Conservation (phyloP, 495 filamentous ascomycete genomes). For the Aspergillus asperescens region DNA sequence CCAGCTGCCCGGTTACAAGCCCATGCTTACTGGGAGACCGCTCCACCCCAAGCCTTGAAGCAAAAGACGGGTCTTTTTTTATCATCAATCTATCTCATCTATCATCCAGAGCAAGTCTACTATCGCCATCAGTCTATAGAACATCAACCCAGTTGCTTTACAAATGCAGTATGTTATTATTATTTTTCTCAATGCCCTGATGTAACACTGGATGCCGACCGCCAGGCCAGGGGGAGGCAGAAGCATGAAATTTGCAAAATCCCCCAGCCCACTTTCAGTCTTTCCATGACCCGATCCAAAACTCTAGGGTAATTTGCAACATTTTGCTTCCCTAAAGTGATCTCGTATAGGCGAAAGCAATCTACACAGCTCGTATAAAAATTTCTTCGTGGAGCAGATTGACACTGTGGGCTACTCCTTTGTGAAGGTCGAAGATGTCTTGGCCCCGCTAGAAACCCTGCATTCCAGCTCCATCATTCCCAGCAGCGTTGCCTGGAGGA, state of each 20-base stretch:
- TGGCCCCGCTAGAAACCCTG: not conserved
- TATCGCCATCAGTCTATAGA: too few relatives aligned
- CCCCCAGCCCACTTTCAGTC: not conserved
- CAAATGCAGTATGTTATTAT: too few relatives aligned
- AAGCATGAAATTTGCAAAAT: not conserved
- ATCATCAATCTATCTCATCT: not conserved
- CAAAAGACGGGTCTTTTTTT: not conserved
- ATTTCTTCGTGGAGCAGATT: too few relatives aligned
- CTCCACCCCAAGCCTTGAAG: not conserved
- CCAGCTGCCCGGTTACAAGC: not conserved
- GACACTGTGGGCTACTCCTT: too few relatives aligned
- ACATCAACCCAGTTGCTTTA: too few relatives aligned
- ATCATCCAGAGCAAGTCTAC: not conserved
- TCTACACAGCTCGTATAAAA: too few relatives aligned
- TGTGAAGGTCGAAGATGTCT: not conserved
- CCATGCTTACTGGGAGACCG: not conserved
- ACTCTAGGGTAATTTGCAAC: too few relatives aligned
- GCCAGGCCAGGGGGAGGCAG: not conserved
- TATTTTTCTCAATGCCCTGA: too few relatives aligned
- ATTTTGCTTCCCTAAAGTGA: too few relatives aligned
- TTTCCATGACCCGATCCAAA: too few relatives aligned
- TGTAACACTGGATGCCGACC: too few relatives aligned
- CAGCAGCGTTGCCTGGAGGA: conserved; percentile 13
- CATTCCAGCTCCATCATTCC: conserved; percentile 23
- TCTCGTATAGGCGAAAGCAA: too few relatives aligned